Percentiles rank a stretch among this genome's conserved stretches.
phyloP scores from a whole-genome alignment of 2,329 filamentous ascomycete genomes.

The Microdochium nivale region DNA sequence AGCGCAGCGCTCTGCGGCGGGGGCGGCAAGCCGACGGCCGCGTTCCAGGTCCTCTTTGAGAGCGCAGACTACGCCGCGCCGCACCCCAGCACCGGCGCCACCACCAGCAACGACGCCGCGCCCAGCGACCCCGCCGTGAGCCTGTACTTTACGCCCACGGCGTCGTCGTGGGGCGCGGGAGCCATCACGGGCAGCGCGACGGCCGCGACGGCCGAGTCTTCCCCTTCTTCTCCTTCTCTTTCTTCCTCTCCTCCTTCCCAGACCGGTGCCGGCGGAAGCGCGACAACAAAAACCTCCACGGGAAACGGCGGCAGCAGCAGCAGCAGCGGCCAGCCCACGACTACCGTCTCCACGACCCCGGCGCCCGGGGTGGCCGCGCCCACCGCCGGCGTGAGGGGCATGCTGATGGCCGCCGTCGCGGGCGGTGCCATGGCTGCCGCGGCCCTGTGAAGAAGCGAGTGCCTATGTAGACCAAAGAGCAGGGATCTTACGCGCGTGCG shows the following conservation, averaged over 20 bases:
- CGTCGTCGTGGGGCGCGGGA: slow-evolving; percentile 26
- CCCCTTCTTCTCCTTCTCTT: too few species aligned
- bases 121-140: slow-evolving; percentile 28
- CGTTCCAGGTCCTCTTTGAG: slow-evolving; percentile 23
- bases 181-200: slow-evolving; percentile 30
- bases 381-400: slow-evolving; percentile 13
- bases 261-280: background rate
- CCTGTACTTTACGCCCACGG: slow-evolving; percentile 31
- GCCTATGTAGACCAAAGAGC: background rate
- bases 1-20: slow-evolving; percentile 22
- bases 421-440: slow-evolving; percentile 18
- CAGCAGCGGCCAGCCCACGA: slow-evolving; percentile 1
- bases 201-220: slow-evolving; percentile 23
- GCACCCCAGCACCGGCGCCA: slow-evolving; percentile 20
- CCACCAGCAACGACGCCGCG: slow-evolving; percentile 20
- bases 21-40: slow-evolving; percentile 25
- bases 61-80: slow-evolving; percentile 16
- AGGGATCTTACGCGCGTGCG: too few species aligned
- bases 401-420: slow-evolving; percentile 14
- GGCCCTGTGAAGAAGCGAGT: slow-evolving; percentile 12
- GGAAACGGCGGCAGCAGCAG: background rate
- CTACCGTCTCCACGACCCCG: slow-evolving; percentile 3
- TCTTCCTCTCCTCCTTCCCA: too few species aligned
- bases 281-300: slow-evolving; percentile 1
- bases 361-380: slow-evolving; percentile 15